These are phyloP conservation scores for Lepidium aucheri DNA, from an alignment of 345 rosid genomes.

Conservation along the genomic window DNA sequence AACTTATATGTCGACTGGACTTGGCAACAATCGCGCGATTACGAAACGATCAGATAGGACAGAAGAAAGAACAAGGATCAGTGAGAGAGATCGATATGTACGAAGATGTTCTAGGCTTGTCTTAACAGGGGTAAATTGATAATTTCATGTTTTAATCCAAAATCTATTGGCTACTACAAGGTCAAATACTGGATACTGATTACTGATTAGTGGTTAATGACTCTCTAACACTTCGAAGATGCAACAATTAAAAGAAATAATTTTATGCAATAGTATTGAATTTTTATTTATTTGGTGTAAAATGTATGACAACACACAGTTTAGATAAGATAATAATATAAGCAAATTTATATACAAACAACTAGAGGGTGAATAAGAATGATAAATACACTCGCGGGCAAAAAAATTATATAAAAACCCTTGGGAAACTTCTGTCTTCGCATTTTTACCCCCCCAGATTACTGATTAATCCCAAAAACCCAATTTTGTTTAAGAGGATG, in stretches of 20 bases:
- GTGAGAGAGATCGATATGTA: conserved; percentile 2
- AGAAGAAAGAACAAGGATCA: background rate
- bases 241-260: background rate
- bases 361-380: background rate
- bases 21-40: background rate
- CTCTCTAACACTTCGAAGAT: background rate
- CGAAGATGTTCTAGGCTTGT: background rate
- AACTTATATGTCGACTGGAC: background rate
- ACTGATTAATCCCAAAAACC: background rate
- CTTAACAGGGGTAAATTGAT: conserved; percentile 1
- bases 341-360: conserved; percentile 3
- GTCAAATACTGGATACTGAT: background rate
- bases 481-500: conserved; percentile 8
- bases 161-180: background rate
- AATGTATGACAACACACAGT: background rate
- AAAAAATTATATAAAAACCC: background rate
- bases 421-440: background rate
- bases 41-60: conserved; percentile 19
- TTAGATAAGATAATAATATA: background rate
- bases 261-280: background rate
- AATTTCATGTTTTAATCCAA: background rate
- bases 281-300: background rate
- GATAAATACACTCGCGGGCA: no score
- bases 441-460: background rate
- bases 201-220: background rate